These are phyloP conservation scores for Oryza coarctata DNA, from an alignment of 176 grass and related monocot species.

Conservation along the genomic window DNA sequence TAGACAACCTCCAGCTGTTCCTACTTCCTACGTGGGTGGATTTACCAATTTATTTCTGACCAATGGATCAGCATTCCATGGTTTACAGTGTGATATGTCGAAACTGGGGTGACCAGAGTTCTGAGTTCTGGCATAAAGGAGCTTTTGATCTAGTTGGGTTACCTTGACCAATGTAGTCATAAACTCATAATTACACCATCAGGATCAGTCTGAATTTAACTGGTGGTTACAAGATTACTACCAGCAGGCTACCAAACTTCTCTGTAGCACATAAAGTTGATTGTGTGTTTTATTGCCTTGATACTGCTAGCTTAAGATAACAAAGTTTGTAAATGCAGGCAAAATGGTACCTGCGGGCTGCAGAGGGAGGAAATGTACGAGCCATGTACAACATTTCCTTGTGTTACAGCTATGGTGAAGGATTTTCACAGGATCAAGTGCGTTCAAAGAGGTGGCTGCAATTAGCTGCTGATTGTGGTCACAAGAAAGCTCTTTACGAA, in stretches of 20 bases:
- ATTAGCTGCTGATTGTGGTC: constrained; percentile 69
- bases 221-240: constrained; percentile 2
- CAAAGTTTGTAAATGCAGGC: constrained; percentile 46
- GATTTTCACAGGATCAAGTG: constrained; percentile 42
- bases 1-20: background rate
- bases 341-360: constrained; percentile 72
- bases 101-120: background rate
- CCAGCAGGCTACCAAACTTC: background rate
- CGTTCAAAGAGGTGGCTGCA: constrained; percentile 66
- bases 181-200: constrained; percentile 8
- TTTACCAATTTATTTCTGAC: background rate
- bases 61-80: background rate
- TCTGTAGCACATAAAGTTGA: background rate
- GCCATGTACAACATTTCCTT: constrained; percentile 81
- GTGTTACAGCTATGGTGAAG: constrained; percentile 63
- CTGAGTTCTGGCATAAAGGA: background rate
- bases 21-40: background rate
- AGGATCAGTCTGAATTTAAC: background rate
- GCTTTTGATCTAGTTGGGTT: background rate
- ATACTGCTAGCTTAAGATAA: constrained; percentile 10
- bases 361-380: constrained; percentile 61
- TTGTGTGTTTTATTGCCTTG: background rate
- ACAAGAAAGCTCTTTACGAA: constrained; percentile 70
- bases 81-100: background rate
- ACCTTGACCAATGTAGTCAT: background rate